These are phyloP conservation scores for Aspergillus pseudoterreus DNA, from an alignment of 2,329 filamentous ascomycete species.

Conservation along the genomic window DNA sequence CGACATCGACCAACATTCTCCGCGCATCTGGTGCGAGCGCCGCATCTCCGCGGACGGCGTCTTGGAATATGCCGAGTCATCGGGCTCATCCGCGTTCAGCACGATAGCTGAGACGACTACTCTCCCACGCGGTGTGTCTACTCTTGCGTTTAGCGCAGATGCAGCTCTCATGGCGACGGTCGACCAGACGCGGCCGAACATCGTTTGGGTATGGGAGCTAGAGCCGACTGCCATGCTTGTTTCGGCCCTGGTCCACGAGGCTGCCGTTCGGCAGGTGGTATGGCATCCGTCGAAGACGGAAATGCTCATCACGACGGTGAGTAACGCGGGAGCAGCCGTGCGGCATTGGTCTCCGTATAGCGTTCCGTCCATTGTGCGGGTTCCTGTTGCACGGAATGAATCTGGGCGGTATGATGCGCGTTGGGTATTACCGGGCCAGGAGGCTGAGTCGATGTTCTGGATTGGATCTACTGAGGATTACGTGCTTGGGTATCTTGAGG, in stretches of 20 bases:
- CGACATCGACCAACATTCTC: constrained; percentile 26
- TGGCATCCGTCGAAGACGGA: constrained; percentile 39
- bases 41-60: constrained; percentile 24
- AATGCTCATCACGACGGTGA: constrained; percentile 37
- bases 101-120: constrained; percentile 27
- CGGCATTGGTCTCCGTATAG: constrained; percentile 31
- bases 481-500: constrained; percentile 29
- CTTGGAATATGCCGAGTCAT: constrained; percentile 35
- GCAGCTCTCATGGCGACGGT: constrained; percentile 37
- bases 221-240: constrained; percentile 23
- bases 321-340: constrained; percentile 28
- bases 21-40: constrained; percentile 34
- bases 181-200: constrained; percentile 39
- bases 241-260: constrained; percentile 41
- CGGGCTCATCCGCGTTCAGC: constrained; percentile 34
- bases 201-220: constrained; percentile 45
- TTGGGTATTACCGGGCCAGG: constrained; percentile 24
- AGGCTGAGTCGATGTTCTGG: constrained; percentile 29
- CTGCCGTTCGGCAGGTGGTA: constrained; percentile 35
- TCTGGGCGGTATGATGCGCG: constrained; percentile 33
- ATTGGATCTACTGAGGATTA: constrained; percentile 34
- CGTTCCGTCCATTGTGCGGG: constrained; percentile 26
- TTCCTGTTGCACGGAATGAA: constrained; percentile 31
- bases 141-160: constrained; percentile 38
- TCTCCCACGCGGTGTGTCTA: constrained; percentile 33